Percentiles rank a stretch among this genome's conserved stretches.
These are phyloP conservation scores for Pseudoperonospora humuli DNA, from an alignment of 352 stramenopile species.

Conservation along the genomic window DNA sequence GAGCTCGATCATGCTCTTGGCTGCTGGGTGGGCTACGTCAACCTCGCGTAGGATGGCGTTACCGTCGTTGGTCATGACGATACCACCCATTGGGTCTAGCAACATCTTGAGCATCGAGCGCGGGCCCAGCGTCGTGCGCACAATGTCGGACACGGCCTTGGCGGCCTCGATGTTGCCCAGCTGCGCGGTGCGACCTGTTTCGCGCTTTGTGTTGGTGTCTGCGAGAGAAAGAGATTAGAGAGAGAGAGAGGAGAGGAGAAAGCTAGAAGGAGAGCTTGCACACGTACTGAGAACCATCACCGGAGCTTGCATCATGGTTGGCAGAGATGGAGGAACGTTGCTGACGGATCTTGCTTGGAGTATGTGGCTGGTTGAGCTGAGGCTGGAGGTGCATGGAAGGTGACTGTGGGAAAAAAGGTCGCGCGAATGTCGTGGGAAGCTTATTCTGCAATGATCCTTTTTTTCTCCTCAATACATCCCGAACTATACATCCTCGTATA, in stretches of 20 bases:
- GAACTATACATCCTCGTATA: too few relatives aligned
- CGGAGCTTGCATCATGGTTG: slow-evolving; percentile 89
- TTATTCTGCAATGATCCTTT: too few relatives aligned
- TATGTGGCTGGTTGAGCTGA: too few relatives aligned
- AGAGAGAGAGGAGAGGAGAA: neutral
- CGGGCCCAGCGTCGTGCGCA: slow-evolving; percentile 97
- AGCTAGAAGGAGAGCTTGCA: neutral
- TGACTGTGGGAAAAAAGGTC: too few relatives aligned
- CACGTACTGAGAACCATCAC: slow-evolving; percentile 95
- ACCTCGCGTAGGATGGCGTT: slow-evolving; percentile 99
- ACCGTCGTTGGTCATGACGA: slow-evolving; percentile 99
- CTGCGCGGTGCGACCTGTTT: slow-evolving; percentile 96
- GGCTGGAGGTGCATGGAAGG: too few relatives aligned
- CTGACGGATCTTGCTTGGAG: too few relatives aligned
- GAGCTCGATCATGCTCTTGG: slow-evolving; percentile 99
- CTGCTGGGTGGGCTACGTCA: slow-evolving; percentile 96
- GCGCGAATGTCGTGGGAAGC: too few relatives aligned
- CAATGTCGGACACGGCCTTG: slow-evolving; percentile 97
- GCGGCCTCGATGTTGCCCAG: slow-evolving; percentile 97
- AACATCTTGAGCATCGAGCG: slow-evolving; percentile 99
- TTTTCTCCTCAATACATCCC: too few relatives aligned
- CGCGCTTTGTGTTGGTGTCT: slow-evolving; percentile 97
- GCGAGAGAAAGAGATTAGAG: neutral
- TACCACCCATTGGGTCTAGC: slow-evolving; percentile 98
- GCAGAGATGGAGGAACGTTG: too few relatives aligned